These are phyloP conservation scores for Cyclanthera cordifolia DNA, from an alignment of 306 rosid species.

Conservation along the genomic window DNA sequence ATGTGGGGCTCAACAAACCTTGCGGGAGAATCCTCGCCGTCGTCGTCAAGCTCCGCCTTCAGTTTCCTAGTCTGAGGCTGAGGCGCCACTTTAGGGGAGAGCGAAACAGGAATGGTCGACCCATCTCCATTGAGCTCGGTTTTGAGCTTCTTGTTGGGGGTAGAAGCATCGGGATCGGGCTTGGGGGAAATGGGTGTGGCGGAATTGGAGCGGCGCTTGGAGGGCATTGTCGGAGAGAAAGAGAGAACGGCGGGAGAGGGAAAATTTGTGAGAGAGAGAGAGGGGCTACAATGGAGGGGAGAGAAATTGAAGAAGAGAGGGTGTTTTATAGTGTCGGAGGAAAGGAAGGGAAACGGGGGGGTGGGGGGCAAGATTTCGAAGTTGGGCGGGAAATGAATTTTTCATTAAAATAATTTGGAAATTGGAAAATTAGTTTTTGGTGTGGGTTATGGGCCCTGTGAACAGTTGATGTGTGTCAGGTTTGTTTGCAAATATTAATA, in stretches of 20 bases:
- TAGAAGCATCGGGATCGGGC: neutral
- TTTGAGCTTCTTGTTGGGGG: slow-evolving; percentile 16
- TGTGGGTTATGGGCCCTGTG: neutral
- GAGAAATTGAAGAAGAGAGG: neutral
- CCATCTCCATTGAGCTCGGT: neutral
- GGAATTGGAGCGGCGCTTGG: slow-evolving; percentile 9
- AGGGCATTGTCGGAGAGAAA: neutral
- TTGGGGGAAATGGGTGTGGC: neutral
- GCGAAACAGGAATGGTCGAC: neutral
- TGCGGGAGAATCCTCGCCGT: no score
- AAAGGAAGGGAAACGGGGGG: neutral
- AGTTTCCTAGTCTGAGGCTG: neutral
- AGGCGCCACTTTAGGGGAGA: neutral
- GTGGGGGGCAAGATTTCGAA: neutral
- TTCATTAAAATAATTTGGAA: neutral
- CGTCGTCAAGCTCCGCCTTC: neutral
- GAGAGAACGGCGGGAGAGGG: neutral
- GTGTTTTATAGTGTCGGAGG: neutral
- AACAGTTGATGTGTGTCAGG: no score
- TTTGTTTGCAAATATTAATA: no score
- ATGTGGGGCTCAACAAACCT: no score
- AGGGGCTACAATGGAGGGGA: neutral
- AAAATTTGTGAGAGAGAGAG: no score
- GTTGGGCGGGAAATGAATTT: neutral
- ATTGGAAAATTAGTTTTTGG: no score